phyloP scores from a whole-genome alignment of 352 stramenopile genomes.

The Phytophthora sojae region DNA sequence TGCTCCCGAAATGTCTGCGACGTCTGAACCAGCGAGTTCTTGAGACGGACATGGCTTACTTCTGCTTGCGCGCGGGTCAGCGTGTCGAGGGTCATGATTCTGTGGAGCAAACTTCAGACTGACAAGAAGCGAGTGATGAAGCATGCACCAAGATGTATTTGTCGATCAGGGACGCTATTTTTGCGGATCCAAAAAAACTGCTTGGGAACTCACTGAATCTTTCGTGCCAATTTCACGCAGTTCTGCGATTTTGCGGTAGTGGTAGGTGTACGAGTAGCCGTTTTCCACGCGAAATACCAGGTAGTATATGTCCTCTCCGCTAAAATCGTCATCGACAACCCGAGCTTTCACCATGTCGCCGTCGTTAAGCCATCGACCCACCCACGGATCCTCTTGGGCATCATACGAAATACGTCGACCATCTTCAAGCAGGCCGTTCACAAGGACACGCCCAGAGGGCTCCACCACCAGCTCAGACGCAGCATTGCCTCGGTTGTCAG shows the following conservation, averaged over 20 bases:
- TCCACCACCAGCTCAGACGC: constrained; percentile 83
- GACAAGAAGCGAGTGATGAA: constrained; percentile 3
- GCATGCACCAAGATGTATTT: constrained; percentile 21
- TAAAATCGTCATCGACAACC: constrained; percentile 33
- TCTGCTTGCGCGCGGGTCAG: constrained; percentile 67
- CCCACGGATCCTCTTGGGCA: constrained; percentile 43
- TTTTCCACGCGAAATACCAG: constrained; percentile 72
- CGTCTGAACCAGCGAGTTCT: constrained; percentile 60
- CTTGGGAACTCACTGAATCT: constrained; percentile 11
- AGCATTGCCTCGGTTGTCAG: constrained; percentile 84
- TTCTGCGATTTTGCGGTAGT: constrained; percentile 40
- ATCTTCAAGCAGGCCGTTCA: constrained; percentile 70
- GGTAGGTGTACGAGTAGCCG: constrained; percentile 70
- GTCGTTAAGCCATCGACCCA: constrained; percentile 61
- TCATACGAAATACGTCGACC: constrained; percentile 52
- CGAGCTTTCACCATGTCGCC: constrained; percentile 75
- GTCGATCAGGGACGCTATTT: constrained; percentile 22
- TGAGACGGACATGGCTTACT: constrained; percentile 57
- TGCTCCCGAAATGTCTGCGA: constrained; percentile 56
- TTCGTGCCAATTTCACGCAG: constrained; percentile 42
- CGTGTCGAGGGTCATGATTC: constrained; percentile 71
- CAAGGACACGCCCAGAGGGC: constrained; percentile 47
- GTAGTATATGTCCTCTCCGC: constrained; percentile 42
- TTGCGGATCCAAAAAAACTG: constrained; percentile 15
- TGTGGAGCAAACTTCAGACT: constrained; percentile 1